Conservation (phyloP, 2,329 filamentous ascomycete species). For the Xylariaceae sp. region DNA sequence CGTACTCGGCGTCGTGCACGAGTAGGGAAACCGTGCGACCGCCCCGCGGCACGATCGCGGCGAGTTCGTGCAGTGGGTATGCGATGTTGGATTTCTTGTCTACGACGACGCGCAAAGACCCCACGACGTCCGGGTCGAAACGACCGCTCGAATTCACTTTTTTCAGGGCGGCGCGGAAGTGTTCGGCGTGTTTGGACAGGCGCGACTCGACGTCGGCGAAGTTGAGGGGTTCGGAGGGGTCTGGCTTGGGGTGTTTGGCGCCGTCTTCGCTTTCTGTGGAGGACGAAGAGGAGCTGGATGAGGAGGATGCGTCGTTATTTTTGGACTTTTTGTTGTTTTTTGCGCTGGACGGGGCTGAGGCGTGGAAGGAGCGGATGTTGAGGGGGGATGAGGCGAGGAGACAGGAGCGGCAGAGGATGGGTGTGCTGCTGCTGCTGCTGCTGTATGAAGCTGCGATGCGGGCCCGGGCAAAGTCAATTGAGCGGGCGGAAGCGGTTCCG, state of each 20-base stretch:
- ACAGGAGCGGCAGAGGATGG: neutral
- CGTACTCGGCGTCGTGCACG: constrained; percentile 38
- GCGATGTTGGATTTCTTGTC: constrained; percentile 29
- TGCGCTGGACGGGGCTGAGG: neutral
- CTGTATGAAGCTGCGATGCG: constrained; percentile 9
- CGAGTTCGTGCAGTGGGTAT: constrained; percentile 51
- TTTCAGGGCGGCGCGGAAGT: constrained; percentile 39
- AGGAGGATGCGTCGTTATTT: neutral
- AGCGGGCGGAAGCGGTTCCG: constrained; percentile 14
- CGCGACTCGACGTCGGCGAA: constrained; percentile 45
- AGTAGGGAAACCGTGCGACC: constrained; percentile 36
- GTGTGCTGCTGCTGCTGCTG: neutral
- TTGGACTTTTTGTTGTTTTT: constrained; percentile 15
- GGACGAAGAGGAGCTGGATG: neutral
- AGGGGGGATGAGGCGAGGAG: neutral
- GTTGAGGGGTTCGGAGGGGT: constrained; percentile 43
- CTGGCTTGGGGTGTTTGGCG: constrained; percentile 30
- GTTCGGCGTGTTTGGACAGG: constrained; percentile 37
- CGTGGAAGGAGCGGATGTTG: constrained; percentile 9
- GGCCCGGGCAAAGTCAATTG: constrained; percentile 23
- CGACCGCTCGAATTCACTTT: constrained; percentile 44
- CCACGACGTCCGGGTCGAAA: constrained; percentile 48
- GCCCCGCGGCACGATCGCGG: constrained; percentile 47
- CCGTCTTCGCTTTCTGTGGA: constrained; percentile 9
- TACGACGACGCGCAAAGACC: constrained; percentile 39